A percentile compares a stretch with the other conserved stretches of the same genome.
phyloP scores from a whole-genome alignment of 2,329 filamentous ascomycete species.

The Diaporthe sp. region DNA sequence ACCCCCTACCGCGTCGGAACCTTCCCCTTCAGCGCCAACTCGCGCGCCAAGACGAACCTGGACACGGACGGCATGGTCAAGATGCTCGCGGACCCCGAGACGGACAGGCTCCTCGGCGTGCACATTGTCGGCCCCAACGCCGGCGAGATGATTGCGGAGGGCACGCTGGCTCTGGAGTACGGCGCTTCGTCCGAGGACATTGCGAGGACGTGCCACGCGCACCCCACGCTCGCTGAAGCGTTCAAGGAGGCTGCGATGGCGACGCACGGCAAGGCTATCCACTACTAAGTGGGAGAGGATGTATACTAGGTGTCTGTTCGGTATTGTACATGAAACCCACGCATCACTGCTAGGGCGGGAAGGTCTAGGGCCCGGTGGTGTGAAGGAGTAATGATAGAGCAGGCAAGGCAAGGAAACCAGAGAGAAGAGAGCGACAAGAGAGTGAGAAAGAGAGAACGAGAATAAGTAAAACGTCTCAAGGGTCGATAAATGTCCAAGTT shows the following conservation, averaged over 20 bases:
- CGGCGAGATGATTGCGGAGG: conserved; percentile 99
- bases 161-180: conserved; percentile 94
- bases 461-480: conserved; percentile 24
- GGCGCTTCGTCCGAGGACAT: conserved; percentile 96
- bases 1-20: conserved; percentile 93
- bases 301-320: conserved; percentile 33
- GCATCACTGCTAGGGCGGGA: conserved; percentile 28
- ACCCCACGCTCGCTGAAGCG: conserved; percentile 95
- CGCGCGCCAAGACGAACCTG: conserved; percentile 97
- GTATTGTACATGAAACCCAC: conserved; percentile 36
- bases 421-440: background rate
- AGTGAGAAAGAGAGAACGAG: background rate
- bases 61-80: conserved; percentile 97
- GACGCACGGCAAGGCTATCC: conserved; percentile 94
- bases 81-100: conserved; percentile 96
- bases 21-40: conserved; percentile 99
- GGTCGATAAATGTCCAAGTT: background rate
- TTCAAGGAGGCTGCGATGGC: conserved; percentile 99
- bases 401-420: background rate
- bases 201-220: conserved; percentile 93
- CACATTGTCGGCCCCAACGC: conserved; percentile 98
- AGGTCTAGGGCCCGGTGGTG: conserved; percentile 21
- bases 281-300: conserved; percentile 74
- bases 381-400: conserved; percentile 39
- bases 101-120: conserved; percentile 92